Evolutionary conservation across 148 eudicot species (phyloP), one percentile per base, ranked within the genome.

Genomic region (Chenopodium berlandieri): DNA sequence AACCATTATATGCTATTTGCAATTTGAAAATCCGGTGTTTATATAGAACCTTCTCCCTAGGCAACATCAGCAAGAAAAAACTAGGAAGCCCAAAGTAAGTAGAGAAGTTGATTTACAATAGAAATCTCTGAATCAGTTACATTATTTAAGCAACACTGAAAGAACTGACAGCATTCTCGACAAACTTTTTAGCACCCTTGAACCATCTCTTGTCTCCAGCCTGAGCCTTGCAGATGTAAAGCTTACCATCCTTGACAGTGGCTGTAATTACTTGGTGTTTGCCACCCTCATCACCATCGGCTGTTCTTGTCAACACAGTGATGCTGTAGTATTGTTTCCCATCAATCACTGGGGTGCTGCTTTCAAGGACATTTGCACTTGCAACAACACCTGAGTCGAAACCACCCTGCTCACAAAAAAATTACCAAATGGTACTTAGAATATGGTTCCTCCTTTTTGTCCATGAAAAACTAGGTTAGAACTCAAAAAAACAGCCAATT

Each of bases 201-300:
- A 97, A 97, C 99, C 99, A 97, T 91, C 99, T 91, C 91, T 94
- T 94, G 91, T 97, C 98, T 10, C 99, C 99, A 2, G 99, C 99
- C 82, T 97, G 98, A 37, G 99, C 97, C 89, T 97, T 97, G 94
- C 98, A 97, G 27, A 97, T 91, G 88, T 92, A 94, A 14, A 96
- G 93, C 88, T 96, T 93, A 13, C 97, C 97, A 54, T 86, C 88
- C 20, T 86, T 84, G n/a, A 91, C 89, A 0, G 90, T 90, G 60
- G 98, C 98, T 7, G 91, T 83, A 58, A 97, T 97, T 75, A 97
- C 79, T 73, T 97, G 99, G 82, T 97, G 99, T 70, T 97, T 97
- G 79, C 99, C 98, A 4, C 99, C 99, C 74, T 97, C 99, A 30
- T 97, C 95, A 63, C 99, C 99, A 14, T 97, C 99, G 1, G 98